Conservation (phyloP, 192 early-diverging fungal genomes). For the Helicostylum pulchrum region DNA sequence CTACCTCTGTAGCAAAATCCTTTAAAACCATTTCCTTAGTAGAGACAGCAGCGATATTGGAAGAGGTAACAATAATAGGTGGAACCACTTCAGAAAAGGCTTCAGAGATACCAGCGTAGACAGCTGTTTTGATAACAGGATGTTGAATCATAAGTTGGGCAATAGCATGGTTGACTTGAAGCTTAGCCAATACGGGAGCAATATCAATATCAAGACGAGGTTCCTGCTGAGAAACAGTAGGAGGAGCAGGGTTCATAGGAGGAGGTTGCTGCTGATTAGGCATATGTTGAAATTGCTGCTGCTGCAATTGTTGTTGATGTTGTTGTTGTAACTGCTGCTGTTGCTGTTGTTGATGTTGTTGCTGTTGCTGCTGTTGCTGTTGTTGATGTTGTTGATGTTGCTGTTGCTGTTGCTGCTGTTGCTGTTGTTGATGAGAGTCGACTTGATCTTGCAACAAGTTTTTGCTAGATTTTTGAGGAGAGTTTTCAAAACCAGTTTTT, state of each 20-base stretch:
- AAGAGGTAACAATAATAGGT: conserved; percentile 83
- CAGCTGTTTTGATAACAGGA: conserved; percentile 51
- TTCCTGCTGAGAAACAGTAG: neutral
- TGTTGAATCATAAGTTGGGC: conserved; percentile 24
- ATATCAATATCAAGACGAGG: conserved; percentile 20
- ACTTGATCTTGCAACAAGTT: neutral
- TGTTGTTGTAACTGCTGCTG: neutral
- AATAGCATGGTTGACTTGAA: conserved; percentile 26
- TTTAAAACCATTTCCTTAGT: conserved; percentile 90
- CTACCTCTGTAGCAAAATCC: conserved; percentile 93
- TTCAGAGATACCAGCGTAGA: conserved; percentile 88
- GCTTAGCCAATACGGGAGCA: conserved; percentile 15
- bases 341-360: neutral
- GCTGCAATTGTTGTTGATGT: too few relatives aligned
- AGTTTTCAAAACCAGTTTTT: neutral
- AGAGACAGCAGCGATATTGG: conserved; percentile 86
- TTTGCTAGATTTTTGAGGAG: too few relatives aligned
- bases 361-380: neutral
- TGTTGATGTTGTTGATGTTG: neutral
- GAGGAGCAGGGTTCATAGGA: conserved; percentile 5
- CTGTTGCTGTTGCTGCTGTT: neutral
- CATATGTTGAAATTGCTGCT: neutral
- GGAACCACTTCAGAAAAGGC: conserved; percentile 52
- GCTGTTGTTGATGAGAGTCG: neutral
- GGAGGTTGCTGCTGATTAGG: neutral